Conservation (phyloP, 495 filamentous ascomycete genomes). For the Cenococcum geophilum region DNA sequence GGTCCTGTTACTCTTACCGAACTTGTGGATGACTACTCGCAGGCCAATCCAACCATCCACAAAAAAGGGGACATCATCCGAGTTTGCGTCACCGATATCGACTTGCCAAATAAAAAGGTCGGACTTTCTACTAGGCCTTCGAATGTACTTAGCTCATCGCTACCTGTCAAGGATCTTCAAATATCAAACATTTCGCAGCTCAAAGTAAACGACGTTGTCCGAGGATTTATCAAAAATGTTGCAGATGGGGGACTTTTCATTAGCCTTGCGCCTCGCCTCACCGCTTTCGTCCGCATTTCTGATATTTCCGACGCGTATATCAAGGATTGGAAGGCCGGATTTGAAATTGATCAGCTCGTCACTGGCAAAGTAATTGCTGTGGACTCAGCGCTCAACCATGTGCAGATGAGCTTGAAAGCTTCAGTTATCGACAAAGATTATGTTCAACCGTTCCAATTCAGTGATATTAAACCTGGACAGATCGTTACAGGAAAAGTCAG, state of each 20-base stretch:
- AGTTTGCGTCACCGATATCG: slow-evolving; percentile 73
- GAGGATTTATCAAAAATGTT: slow-evolving; percentile 84
- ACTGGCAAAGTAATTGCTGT: slow-evolving; percentile 73
- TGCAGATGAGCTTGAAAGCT: slow-evolving; percentile 80
- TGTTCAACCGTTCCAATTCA: slow-evolving; percentile 59
- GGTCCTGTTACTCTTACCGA: slow-evolving; percentile 72
- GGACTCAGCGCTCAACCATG: slow-evolving; percentile 55
- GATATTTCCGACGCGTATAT: slow-evolving; percentile 86
- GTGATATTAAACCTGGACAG: slow-evolving; percentile 70
- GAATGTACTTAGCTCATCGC: slow-evolving; percentile 76
- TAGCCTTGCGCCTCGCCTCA: slow-evolving; percentile 68
- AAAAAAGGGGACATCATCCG: slow-evolving; percentile 79
- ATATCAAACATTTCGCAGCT: slow-evolving; percentile 62
- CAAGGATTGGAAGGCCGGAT: slow-evolving; percentile 92
- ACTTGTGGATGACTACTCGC: slow-evolving; percentile 75
- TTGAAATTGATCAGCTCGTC: slow-evolving; percentile 79
- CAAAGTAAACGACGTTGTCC: slow-evolving; percentile 69
- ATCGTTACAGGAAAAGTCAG: slow-evolving; percentile 80
- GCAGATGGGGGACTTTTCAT: slow-evolving; percentile 84
- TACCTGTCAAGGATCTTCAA: slow-evolving; percentile 76
- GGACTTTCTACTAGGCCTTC: slow-evolving; percentile 79
- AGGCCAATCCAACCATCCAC: slow-evolving; percentile 60
- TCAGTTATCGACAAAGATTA: slow-evolving; percentile 77
- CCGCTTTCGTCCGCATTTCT: slow-evolving; percentile 71
- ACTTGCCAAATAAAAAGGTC: slow-evolving; percentile 75